Percentiles rank a stretch among this genome's conserved stretches.
Evolutionary conservation across 2,329 filamentous ascomycete species (phyloP).

Genomic region (Cryphonectria radicalis): DNA sequence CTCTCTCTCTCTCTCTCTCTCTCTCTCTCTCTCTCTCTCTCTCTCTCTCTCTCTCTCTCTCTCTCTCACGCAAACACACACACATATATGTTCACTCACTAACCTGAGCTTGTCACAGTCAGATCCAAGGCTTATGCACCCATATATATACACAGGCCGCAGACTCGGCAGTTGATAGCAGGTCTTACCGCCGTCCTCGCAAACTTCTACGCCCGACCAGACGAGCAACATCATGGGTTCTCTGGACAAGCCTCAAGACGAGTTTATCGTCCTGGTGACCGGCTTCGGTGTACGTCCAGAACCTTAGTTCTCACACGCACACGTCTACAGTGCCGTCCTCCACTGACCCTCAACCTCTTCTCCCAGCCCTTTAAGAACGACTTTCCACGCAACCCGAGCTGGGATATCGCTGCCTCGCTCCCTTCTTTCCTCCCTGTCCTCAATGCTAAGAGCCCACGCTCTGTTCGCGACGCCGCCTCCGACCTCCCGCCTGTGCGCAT

Average conservation of each 20-base stretch:
- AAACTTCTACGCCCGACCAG: neutral
- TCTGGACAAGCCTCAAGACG: slow-evolving; percentile 43
- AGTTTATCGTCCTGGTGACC: slow-evolving; percentile 63
- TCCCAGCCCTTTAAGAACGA: slow-evolving; percentile 75
- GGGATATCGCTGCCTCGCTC: slow-evolving; percentile 74
- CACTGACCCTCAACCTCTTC: neutral
- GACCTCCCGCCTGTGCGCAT: slow-evolving; percentile 59
- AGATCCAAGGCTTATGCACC: neutral
- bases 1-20: no score
- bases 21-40: neutral
- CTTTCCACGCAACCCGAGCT: slow-evolving; percentile 77
- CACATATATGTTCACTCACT: neutral
- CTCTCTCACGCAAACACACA: neutral
- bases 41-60: neutral
- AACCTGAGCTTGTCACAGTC: neutral
- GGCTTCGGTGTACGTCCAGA: slow-evolving; percentile 60
- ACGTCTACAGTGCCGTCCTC: neutral
- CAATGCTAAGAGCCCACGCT: slow-evolving; percentile 46
- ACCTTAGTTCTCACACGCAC: neutral
- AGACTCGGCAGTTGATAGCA: neutral
- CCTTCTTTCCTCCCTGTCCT: slow-evolving; percentile 64
- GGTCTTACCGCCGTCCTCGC: neutral
- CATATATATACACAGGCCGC: neutral
- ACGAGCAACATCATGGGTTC: slow-evolving; percentile 35
- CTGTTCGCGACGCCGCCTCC: slow-evolving; percentile 38